Evolutionary conservation across 352 stramenopile species (phyloP).

Genomic region (Pythium guiyangense): DNA sequence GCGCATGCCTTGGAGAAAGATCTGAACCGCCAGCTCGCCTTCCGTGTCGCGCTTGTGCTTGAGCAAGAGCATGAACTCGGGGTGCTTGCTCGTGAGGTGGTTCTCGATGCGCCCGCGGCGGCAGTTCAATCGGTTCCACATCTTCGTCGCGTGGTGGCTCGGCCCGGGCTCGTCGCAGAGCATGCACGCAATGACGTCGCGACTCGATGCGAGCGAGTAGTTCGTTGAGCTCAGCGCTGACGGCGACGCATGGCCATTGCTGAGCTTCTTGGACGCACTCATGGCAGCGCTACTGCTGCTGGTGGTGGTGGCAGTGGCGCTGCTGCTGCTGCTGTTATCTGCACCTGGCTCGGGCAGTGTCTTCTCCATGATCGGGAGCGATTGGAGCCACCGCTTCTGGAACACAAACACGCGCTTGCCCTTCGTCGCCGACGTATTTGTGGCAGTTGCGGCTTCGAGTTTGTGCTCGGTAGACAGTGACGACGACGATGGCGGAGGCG

Average conservation of each 20-base stretch:
- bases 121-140: constrained; percentile 75
- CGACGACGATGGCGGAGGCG: not conserved
- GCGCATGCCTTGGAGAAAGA: constrained; percentile 75
- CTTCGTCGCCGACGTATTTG: constrained; percentile 2
- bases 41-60: constrained; percentile 74
- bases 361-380: constrained; percentile 75
- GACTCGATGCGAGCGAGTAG: constrained; percentile 16
- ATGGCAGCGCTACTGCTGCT: too few species aligned
- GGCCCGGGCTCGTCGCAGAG: constrained; percentile 61
- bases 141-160: constrained; percentile 53
- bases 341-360: constrained; percentile 29
- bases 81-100: constrained; percentile 75
- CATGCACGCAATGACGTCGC: constrained; percentile 73
- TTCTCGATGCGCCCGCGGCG: constrained; percentile 75
- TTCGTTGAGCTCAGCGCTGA: constrained; percentile 6
- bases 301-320: too few species aligned
- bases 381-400: constrained; percentile 74
- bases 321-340: constrained; percentile 1
- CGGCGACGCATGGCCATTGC: not conserved
- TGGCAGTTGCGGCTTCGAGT: not conserved
- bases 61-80: constrained; percentile 75
- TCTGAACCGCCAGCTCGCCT: constrained; percentile 64
- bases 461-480: constrained; percentile 3
- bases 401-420: constrained; percentile 80
- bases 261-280: constrained; percentile 21